phyloP scores from a whole-genome alignment of 2,329 filamentous ascomycete genomes.

The Cadophora malorum region DNA sequence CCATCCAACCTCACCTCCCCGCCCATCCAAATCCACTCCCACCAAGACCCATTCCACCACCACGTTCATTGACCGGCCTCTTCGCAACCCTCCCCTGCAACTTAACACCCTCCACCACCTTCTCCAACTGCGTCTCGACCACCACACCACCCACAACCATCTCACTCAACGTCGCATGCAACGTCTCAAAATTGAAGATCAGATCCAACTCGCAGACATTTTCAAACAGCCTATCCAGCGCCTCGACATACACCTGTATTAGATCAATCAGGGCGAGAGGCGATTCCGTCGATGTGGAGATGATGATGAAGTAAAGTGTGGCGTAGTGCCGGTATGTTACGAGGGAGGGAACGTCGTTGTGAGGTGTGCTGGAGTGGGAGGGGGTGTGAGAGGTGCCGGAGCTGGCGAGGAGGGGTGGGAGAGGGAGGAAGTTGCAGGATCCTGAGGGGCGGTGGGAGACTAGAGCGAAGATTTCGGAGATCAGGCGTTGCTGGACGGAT shows the following conservation, averaged over 20 bases:
- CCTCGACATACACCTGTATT: constrained; percentile 98
- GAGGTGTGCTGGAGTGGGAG: constrained; percentile 64
- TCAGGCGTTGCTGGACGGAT: constrained; percentile 93
- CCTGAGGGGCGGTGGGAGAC: constrained; percentile 90
- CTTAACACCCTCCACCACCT: constrained; percentile 84
- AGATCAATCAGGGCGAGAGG: constrained; percentile 94
- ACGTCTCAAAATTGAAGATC: constrained; percentile 98
- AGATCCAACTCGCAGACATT: constrained; percentile 97
- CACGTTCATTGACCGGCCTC: constrained; percentile 75
- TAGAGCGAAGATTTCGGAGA: constrained; percentile 95
- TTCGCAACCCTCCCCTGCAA: constrained; percentile 80
- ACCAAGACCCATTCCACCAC: constrained; percentile 46
- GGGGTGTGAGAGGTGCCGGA: constrained; percentile 73
- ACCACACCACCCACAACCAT: constrained; percentile 97
- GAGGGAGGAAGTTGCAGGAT: constrained; percentile 95
- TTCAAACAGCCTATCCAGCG: constrained; percentile 92
- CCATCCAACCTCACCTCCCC: constrained; percentile 38
- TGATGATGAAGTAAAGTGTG: constrained; percentile 98
- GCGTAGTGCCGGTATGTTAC: constrained; percentile 99
- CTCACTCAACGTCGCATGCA: constrained; percentile 89
- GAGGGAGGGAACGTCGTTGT: constrained; percentile 90
- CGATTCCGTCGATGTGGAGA: constrained; percentile 94
- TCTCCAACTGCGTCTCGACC: constrained; percentile 87
- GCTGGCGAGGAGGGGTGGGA: constrained; percentile 68
- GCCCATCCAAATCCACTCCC: constrained; percentile 44